Conservation (phyloP, 805 yeast species). For the Myxozyma monticola region DNA sequence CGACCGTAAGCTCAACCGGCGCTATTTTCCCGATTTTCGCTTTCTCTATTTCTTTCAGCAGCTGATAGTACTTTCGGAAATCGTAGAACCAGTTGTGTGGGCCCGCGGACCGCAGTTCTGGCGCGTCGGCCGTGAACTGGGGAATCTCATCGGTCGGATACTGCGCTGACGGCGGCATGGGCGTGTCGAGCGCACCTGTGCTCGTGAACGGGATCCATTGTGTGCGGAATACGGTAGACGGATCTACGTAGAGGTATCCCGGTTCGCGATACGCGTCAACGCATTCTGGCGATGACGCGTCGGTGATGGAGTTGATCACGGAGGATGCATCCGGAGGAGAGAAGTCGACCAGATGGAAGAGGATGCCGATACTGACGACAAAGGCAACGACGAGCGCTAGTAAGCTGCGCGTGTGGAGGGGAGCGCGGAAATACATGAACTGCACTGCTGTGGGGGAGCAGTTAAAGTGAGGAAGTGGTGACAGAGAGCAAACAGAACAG, state of each 20-base stretch:
- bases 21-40: background rate
- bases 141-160: constrained; percentile 22
- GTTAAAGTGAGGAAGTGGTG: background rate
- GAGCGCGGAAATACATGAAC: too few relatives aligned
- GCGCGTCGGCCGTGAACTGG: constrained; percentile 15
- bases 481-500: background rate
- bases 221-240: background rate
- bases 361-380: background rate
- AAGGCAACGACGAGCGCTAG: background rate
- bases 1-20: constrained; percentile 1
- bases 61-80: background rate
- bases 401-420: background rate
- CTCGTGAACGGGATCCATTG: constrained; percentile 21
- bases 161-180: constrained; percentile 18
- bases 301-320: background rate
- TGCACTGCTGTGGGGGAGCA: background rate
- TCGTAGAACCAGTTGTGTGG: constrained; percentile 25
- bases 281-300: constrained; percentile 3
- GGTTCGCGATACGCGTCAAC: constrained; percentile 25
- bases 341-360: background rate
- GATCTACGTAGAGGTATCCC: constrained; percentile 19
- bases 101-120: constrained; percentile 3
- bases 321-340: background rate
- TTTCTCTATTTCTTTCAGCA: constrained; percentile 3
- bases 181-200: constrained; percentile 7